These are phyloP conservation scores for Leptomonas seymouri DNA, from an alignment of 208 protist genomes.

Conservation along the genomic window DNA sequence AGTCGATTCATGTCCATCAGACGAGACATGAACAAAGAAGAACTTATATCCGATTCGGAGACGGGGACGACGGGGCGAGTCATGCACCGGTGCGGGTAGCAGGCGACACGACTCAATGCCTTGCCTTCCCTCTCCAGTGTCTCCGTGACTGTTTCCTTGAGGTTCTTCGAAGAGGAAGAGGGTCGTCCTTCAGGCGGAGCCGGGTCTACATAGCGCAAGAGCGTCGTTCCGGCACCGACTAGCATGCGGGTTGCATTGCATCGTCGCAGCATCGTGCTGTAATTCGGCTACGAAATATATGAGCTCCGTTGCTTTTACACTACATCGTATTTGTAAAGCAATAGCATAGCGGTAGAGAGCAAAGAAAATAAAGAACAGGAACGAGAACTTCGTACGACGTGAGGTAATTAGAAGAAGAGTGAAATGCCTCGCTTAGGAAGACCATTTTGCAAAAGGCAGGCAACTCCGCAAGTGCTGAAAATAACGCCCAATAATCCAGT, in stretches of 20 bases:
- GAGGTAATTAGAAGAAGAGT: neutral
- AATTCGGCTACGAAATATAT: too few relatives aligned
- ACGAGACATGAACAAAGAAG: constrained; percentile 55
- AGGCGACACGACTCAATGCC: constrained; percentile 65
- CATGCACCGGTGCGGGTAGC: constrained; percentile 81
- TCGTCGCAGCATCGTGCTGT: constrained; percentile 2
- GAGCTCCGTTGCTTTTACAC: too few relatives aligned
- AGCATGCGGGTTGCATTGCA: constrained; percentile 11
- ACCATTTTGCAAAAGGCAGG: neutral
- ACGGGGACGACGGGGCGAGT: constrained; percentile 68
- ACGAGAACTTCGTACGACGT: too few relatives aligned
- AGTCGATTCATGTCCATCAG: constrained; percentile 58
- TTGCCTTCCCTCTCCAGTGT: constrained; percentile 60
- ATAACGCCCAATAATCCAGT: too few relatives aligned
- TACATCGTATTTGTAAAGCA: too few relatives aligned
- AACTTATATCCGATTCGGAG: constrained; percentile 33
- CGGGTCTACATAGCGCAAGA: constrained; percentile 4
- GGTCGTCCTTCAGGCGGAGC: neutral
- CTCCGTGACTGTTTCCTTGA: constrained; percentile 65
- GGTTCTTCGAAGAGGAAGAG: constrained; percentile 19
- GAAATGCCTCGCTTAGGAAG: neutral
- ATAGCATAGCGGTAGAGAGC: neutral
- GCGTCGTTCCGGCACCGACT: constrained; percentile 4
- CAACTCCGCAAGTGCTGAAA: too few relatives aligned
- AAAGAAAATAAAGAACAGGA: neutral